Evolutionary conservation across 2,329 filamentous ascomycete genomes (phyloP), one percentile per base, ranked within the genome.

Genomic region (Dendrostoma leiphaemia): DNA sequence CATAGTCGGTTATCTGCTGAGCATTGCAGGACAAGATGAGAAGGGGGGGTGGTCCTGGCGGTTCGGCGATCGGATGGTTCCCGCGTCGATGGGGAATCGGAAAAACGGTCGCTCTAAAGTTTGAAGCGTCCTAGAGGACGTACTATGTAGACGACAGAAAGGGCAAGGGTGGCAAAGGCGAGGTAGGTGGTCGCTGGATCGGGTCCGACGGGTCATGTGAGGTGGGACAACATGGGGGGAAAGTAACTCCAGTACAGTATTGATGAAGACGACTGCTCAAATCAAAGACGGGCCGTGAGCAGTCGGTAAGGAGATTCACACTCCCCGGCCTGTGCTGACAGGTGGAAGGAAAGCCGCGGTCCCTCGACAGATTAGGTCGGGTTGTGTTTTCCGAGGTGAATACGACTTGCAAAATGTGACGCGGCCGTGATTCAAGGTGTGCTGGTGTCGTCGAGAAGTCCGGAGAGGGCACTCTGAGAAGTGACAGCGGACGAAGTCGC

Each of bases 1-100:
- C 71, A 73, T 73, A 43, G 51, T 62, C 53, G 35, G 21, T 52
- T 45, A 51, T 45, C 49, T 28, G 28, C 37, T 47, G 48, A 37
- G 31, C 55, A 57, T 55, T 31, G 44, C 55, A 51, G 44, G 47
- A 55, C 44, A 40, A 32, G 23, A 32, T 41, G 26, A 54, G 32
- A 34, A 43, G 40, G 45, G 40, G 23, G 19, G n/a, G 19, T 19
- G 37, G 48, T 23, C 37, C 34, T 15, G 26, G 35, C 38, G 38
- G 32, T 37, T 10, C 19, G 31, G n/a, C 6, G 29, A 43, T 49
- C 34, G 34, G 47, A 32, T 26, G 47, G 44, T 24, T 6, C 9
- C 28, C 19, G 35, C n/a, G 15, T 29, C 24, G 47, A 40, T 31
- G 17, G 24, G 17, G 10, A 23, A n/a, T 24, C 24, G 47, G 35